These are phyloP conservation scores for Mycena crocata DNA, from an alignment of 768 basidiomycete genomes.

Conservation along the genomic window DNA sequence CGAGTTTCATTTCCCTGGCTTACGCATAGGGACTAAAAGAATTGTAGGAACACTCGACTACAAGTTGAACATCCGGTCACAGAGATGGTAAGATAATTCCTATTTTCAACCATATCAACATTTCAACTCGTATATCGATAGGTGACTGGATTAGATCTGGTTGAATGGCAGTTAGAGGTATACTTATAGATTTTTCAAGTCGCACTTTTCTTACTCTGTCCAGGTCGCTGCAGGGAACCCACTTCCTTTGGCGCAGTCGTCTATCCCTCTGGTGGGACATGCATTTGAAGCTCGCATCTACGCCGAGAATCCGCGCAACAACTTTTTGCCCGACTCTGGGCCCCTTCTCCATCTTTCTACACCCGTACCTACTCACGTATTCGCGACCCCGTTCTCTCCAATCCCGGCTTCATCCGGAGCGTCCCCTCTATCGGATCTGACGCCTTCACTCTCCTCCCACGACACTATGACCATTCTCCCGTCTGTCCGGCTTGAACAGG, in stretches of 20 bases:
- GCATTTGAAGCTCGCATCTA: constrained; percentile 97
- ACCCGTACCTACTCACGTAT: constrained; percentile 76
- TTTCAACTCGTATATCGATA: neutral
- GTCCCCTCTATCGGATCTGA: constrained; percentile 40
- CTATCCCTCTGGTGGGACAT: constrained; percentile 90
- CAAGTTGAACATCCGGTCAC: constrained; percentile 95
- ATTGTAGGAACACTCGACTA: constrained; percentile 73
- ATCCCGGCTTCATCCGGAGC: constrained; percentile 36
- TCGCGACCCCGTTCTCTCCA: constrained; percentile 62
- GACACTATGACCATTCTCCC: constrained; percentile 56
- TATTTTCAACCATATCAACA: neutral
- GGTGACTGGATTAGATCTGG: constrained; percentile 91
- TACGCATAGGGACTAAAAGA: neutral
- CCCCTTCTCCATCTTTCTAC: constrained; percentile 83
- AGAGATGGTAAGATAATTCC: constrained; percentile 70
- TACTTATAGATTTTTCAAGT: neutral
- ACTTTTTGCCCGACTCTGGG: constrained; percentile 94
- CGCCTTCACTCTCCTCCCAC: constrained; percentile 45
- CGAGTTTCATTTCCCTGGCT: constrained; percentile 44
- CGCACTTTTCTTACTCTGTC: neutral
- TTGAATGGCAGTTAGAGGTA: constrained; percentile 95
- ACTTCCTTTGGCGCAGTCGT: constrained; percentile 79
- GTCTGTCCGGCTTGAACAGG: constrained; percentile 88
- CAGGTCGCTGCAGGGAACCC: constrained; percentile 91
- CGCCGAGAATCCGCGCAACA: constrained; percentile 93